Base-by-base conservation (phyloP, 2,329 filamentous ascomycete genomes). In the Orbilia javanica region DNA sequence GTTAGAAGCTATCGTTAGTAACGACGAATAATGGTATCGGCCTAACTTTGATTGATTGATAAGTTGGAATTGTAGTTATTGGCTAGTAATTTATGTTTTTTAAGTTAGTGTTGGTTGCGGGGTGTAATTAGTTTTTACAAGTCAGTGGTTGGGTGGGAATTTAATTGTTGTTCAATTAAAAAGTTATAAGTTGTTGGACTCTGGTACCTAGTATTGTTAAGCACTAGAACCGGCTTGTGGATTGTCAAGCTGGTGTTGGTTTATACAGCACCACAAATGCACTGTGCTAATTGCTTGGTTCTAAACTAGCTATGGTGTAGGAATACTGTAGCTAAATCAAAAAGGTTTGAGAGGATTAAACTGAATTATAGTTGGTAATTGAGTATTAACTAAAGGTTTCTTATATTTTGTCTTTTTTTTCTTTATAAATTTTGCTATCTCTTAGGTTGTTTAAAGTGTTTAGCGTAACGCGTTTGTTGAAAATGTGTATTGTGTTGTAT, bases 361-460 rank as follows among this genome's bases (percentile, higher is more conserved):
- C 31, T 34, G n/a, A 69, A 46, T 48, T 27, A 57, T 39, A 29
- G 25, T 25, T 68, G 11, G n/a, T 60, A 55, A 20, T 48, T 63
- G 18, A 44, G 13, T 62, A 62, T 52, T 29, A 72, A 29, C 20
- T 27, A 44, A 29, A 65, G 44, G 29, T 48, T 67, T 48, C 15
- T 55, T 52, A 52, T 31, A 44, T 13, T 68, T 67, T 50, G 27
- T 53, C 18, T 44, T 13, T 18, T 53, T 11, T 18, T 18, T 53
- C 11, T 53, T 53, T 53, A 53, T 53, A 53, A 8, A 53, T 53
- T 22, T 22, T 53, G 15, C 11, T n/a, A 53, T 22, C 18, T 34
- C 1, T 2, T 10, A 18, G 15, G 18, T 53, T 53, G 13, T 10
- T 10, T 7, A 31, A 53, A 53, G 15, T 53, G 10, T 34, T 3